These are phyloP conservation scores for Rhizoclosmatium sp. DNA, from an alignment of 192 early-diverging fungal species.

Conservation along the genomic window DNA sequence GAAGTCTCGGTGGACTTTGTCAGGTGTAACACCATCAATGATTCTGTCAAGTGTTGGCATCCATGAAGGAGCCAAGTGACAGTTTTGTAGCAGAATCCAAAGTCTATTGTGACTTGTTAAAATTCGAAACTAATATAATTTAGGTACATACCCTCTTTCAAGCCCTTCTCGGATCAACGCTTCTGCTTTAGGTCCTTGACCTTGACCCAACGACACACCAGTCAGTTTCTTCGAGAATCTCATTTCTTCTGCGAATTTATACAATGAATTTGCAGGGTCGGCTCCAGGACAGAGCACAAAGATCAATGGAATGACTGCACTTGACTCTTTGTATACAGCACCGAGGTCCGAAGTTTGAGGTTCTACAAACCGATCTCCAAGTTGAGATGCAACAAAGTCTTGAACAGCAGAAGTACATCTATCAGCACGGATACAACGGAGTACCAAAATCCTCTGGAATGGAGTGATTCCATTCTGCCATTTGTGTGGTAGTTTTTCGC, in stretches of 20 bases:
- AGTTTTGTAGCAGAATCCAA: constrained; percentile 68
- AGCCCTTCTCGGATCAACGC: constrained; percentile 65
- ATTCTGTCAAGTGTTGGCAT: constrained; percentile 67
- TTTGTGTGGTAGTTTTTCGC: constrained; percentile 56
- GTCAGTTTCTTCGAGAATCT: constrained; percentile 63
- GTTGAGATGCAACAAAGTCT: constrained; percentile 60
- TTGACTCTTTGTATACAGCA: constrained; percentile 65
- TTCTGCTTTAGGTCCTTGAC: constrained; percentile 67
- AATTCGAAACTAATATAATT: background rate
- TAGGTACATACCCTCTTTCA: constrained; percentile 52
- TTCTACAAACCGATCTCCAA: constrained; percentile 65
- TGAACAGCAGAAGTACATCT: constrained; percentile 61
- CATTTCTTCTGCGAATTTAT: constrained; percentile 71
- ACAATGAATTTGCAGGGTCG: constrained; percentile 63
- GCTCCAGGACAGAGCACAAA: constrained; percentile 68
- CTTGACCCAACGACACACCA: constrained; percentile 65
- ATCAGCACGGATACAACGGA: constrained; percentile 63
- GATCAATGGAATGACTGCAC: constrained; percentile 60
- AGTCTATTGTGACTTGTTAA: constrained; percentile 14
- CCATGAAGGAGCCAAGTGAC: constrained; percentile 66
- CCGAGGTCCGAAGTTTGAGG: constrained; percentile 63
- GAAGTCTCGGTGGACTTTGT: constrained; percentile 67
- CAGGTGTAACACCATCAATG: constrained; percentile 61
- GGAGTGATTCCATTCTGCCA: constrained; percentile 49
- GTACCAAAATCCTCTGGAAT: constrained; percentile 61